Base-by-base conservation (phyloP, 768 basidiomycete species). In the Termitomyces sp. region DNA sequence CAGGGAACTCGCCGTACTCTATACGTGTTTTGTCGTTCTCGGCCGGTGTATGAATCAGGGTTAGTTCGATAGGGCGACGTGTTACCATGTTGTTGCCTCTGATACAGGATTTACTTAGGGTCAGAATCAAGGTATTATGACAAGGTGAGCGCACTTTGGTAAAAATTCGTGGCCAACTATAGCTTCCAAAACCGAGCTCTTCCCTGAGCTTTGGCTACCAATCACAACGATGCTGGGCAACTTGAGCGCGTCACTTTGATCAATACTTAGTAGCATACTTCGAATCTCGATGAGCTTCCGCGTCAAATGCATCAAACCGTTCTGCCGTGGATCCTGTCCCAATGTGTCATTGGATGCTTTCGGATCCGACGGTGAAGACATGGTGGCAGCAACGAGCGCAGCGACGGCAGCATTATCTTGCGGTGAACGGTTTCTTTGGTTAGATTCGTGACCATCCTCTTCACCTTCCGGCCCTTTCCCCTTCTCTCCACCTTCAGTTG, bases 21-120 rank as follows among this genome's bases (percentile, higher is more conserved):
- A 76, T 80, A 22, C 83, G 77, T 6, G 77, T 72, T 56, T 81
- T 75, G 2, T 84, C 82, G 36, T 83, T 75, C 11, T 72, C 76
- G 18, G 82, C 70, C 22, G 93, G 93, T 0, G 91, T 96, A 68
- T 99, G 93, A 58, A 98, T 88, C 50, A 99, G 87, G 3, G 97
- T 99, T 59, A 99, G 84, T 69, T 99, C 97, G 66, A 99, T 98
- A 1, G 97, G 97, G 55, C 97, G 88, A 0, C 97, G 89, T 2
- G 97, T 99, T 36, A 98, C 97, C 97, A 99, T 99, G 73, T 98
- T 98, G 72, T 94, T 89, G 57, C 97, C 97, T 75, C 96, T 98
- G 67, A 6, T 58, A 54, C n/a, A 53, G 6, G 9, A 18, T 33
- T 22, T 3, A 31, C 16, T 37, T 2, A 45, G 39, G 15, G 20